These are phyloP conservation scores for Tephrocybe sp. DNA, from an alignment of 768 basidiomycete genomes.

Conservation along the genomic window DNA sequence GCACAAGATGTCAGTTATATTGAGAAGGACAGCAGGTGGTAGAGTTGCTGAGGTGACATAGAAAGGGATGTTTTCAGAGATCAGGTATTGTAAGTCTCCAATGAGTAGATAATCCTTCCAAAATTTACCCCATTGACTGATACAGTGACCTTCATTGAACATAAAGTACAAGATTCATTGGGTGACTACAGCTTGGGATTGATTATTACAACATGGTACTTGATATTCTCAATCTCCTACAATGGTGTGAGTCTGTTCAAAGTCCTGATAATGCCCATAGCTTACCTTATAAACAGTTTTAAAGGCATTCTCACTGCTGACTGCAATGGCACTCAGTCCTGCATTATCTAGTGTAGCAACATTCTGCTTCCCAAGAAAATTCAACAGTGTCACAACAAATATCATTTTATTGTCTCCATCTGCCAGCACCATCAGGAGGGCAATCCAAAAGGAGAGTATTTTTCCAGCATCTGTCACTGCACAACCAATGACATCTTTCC, in stretches of 20 bases:
- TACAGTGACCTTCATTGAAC: constrained; percentile 41
- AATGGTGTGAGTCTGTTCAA: not conserved
- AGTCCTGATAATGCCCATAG: not conserved
- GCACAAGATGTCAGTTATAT: constrained; percentile 22
- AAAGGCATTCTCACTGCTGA: constrained; percentile 17
- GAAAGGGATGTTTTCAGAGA: constrained; percentile 29
- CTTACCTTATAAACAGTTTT: constrained; percentile 19
- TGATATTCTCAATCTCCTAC: constrained; percentile 24
- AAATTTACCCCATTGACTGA: constrained; percentile 38
- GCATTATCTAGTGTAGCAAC: constrained; percentile 9
- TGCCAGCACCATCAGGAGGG: constrained; percentile 16
- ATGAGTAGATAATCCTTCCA: constrained; percentile 33
- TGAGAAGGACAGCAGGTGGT: constrained; percentile 20
- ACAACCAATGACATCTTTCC: constrained; percentile 12
- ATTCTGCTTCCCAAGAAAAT: constrained; percentile 31
- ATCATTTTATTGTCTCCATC: constrained; percentile 13
- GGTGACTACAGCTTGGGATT: constrained; percentile 23
- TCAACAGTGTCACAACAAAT: constrained; percentile 29
- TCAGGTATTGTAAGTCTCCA: constrained; percentile 14
- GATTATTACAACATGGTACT: constrained; percentile 25
- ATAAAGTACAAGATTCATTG: constrained; percentile 15
- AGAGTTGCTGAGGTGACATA: constrained; percentile 35
- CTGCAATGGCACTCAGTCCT: constrained; percentile 18
- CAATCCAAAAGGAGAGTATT: constrained; percentile 18
- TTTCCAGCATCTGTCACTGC: not conserved